A percentile compares a stretch with the other conserved stretches of the same genome.
Evolutionary conservation across 2,329 filamentous ascomycete genomes (phyloP).

Genomic region (Fusarium sp.): DNA sequence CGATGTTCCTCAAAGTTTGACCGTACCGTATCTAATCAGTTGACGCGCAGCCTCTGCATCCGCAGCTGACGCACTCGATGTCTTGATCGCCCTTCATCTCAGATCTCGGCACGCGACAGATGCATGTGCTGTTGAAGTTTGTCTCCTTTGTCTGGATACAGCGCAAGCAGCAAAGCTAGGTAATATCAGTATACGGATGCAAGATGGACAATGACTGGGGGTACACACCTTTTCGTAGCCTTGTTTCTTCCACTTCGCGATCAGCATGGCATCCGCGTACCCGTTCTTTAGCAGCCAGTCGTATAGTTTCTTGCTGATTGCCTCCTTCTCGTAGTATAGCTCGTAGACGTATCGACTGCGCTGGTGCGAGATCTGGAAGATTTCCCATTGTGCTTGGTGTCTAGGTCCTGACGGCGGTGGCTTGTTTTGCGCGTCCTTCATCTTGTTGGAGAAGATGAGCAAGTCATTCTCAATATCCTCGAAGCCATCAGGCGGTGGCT

Average conservation of each 20-base stretch:
- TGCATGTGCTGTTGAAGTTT: conserved; percentile 97
- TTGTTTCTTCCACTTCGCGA: conserved; percentile 99
- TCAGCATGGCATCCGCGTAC: conserved; percentile 94
- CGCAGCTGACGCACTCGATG: conserved; percentile 94
- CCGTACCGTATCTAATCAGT: conserved; percentile 69
- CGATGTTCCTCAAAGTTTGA: background rate
- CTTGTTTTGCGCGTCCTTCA: conserved; percentile 95
- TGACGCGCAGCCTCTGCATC: conserved; percentile 90
- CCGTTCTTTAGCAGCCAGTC: conserved; percentile 97
- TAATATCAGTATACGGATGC: conserved; percentile 41
- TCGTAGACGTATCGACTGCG: conserved; percentile 95
- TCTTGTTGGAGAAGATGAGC: conserved; percentile 87
- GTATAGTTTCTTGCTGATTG: conserved; percentile 91
- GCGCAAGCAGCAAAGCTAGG: conserved; percentile 87
- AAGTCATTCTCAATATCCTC: conserved; percentile 89
- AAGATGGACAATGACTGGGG: background rate
- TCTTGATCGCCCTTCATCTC: conserved; percentile 91
- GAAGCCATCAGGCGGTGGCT: conserved; percentile 87
- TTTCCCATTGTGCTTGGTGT: conserved; percentile 94
- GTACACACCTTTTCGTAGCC: conserved; percentile 90
- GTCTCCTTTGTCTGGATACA: conserved; percentile 99
- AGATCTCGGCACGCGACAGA: conserved; percentile 92
- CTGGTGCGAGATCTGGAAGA: conserved; percentile 97
- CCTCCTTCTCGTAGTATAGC: conserved; percentile 97
- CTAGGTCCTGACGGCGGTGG: conserved; percentile 82